phyloP scores from a whole-genome alignment of 371 early-diverging fungal species.

The Mucor lusitanicus region DNA sequence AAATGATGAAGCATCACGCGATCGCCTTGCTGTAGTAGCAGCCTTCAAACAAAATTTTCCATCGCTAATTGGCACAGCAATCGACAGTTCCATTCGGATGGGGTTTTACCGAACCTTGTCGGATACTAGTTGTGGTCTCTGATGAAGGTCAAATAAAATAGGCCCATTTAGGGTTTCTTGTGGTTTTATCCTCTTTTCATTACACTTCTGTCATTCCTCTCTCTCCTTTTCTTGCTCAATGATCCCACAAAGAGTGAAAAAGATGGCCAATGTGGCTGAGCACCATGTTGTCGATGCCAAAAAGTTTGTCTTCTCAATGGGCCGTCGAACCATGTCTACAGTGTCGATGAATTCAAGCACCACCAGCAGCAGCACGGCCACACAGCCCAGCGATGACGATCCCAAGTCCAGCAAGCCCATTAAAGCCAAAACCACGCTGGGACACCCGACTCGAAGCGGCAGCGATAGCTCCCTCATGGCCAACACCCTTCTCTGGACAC shows the following conservation, averaged over 20 bases:
- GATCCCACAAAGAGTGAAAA: conserved; percentile 10
- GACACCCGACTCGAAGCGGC: not conserved
- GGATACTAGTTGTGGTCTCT: not conserved
- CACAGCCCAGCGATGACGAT: not conserved
- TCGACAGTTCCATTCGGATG: too few species aligned
- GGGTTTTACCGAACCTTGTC: not conserved
- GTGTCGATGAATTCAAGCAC: not conserved
- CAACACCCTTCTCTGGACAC: conserved; percentile 21
- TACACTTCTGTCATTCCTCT: not conserved
- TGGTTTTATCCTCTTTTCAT: conserved; percentile 1
- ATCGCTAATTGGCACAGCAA: too few species aligned
- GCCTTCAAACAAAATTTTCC: too few species aligned
- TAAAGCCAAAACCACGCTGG: not conserved
- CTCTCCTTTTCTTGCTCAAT: not conserved
- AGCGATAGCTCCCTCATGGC: conserved; percentile 12
- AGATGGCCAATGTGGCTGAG: conserved; percentile 10
- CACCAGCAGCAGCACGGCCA: not conserved
- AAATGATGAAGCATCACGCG: not conserved
- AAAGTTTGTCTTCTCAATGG: conserved; percentile 5
- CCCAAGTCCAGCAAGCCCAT: not conserved
- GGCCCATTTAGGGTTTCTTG: not conserved
- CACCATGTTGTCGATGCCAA: not conserved
- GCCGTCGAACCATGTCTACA: not conserved
- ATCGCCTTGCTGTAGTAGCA: too few species aligned
- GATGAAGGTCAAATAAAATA: not conserved